A percentile compares a stretch with the other conserved stretches of the same genome.
phyloP scores from a whole-genome alignment of 768 basidiomycete genomes.

The Rhizopogon vesiculosus region DNA sequence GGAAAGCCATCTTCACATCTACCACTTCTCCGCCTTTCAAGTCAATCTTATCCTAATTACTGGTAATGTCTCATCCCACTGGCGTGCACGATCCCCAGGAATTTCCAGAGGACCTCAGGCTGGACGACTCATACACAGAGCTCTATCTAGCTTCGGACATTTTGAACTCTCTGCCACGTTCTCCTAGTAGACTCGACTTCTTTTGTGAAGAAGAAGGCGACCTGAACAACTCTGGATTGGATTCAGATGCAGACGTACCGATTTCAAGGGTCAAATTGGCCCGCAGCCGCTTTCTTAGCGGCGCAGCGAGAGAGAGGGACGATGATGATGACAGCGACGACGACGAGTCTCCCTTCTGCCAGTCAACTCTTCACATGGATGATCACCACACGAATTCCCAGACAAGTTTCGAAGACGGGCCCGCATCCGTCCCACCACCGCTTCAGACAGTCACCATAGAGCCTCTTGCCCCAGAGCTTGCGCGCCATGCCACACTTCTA shows the following conservation, averaged over 20 bases:
- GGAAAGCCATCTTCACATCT: background rate
- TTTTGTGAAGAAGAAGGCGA: constrained; percentile 8
- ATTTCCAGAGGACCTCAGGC: background rate
- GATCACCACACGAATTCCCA: constrained; percentile 4
- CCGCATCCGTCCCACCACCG: constrained; percentile 6
- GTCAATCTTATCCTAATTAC: background rate
- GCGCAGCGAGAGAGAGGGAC: background rate
- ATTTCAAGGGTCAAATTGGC: constrained; percentile 10
- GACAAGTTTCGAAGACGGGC: constrained; percentile 11
- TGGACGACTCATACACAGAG: constrained; percentile 9
- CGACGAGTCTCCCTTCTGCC: background rate
- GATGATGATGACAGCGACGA: constrained; percentile 8
- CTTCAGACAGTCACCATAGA: constrained; percentile 13
- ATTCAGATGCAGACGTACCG: background rate
- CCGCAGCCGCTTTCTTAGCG: background rate
- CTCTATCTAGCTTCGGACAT: constrained; percentile 7
- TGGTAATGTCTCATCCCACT: background rate
- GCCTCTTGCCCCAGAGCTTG: constrained; percentile 18
- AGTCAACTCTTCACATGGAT: background rate
- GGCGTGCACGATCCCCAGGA: background rate
- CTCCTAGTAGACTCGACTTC: constrained; percentile 47
- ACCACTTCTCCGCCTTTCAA: background rate
- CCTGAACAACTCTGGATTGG: background rate
- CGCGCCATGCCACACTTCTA: constrained; percentile 11
- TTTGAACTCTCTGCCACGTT: constrained; percentile 31